A percentile compares a stretch with the other conserved stretches of the same genome.
Conservation (phyloP, 2,329 filamentous ascomycete species). For the Clarireedia sp. region DNA sequence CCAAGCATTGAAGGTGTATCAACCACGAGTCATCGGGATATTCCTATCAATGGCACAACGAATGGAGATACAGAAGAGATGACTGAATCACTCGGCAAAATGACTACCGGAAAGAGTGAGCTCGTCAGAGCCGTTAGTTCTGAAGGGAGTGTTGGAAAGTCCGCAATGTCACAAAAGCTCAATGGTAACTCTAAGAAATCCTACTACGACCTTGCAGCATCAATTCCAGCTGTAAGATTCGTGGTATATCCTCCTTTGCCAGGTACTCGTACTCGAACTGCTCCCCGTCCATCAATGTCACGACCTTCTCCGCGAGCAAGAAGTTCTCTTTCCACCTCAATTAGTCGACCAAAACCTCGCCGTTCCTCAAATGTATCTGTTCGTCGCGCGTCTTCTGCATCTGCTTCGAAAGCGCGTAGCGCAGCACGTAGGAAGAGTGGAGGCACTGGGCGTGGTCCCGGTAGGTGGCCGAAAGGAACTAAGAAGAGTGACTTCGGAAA, state of each 20-base stretch:
- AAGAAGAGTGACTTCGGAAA: conserved; percentile 63
- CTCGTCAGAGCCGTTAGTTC: conserved; percentile 14
- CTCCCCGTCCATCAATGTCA: conserved; percentile 22
- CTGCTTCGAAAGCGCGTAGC: conserved; percentile 22
- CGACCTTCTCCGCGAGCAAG: conserved; percentile 13
- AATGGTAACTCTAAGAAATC: conserved; percentile 22
- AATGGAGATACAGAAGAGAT: conserved; percentile 21
- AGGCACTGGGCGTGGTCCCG: conserved; percentile 56
- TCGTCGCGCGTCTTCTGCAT: conserved; percentile 13
- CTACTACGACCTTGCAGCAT: conserved; percentile 24
- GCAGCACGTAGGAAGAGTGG: conserved; percentile 46
- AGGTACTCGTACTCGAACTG: conserved; percentile 36
- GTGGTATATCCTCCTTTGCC: conserved; percentile 68
- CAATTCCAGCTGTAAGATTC: conserved; percentile 64
- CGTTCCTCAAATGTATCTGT: background rate
- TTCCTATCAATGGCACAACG: conserved; percentile 16
- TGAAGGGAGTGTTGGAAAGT: conserved; percentile 15
- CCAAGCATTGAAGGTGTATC: conserved; percentile 16
- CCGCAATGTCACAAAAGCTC: conserved; percentile 14
- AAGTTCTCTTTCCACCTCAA: conserved; percentile 4
- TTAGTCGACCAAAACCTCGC: conserved; percentile 16
- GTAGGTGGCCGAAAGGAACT: conserved; percentile 59
- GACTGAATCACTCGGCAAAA: conserved; percentile 24
- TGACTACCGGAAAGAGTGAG: conserved; percentile 21
- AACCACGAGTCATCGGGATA: conserved; percentile 19